Conservation (phyloP, 805 yeast species). For the Metschnikowia lunata region DNA sequence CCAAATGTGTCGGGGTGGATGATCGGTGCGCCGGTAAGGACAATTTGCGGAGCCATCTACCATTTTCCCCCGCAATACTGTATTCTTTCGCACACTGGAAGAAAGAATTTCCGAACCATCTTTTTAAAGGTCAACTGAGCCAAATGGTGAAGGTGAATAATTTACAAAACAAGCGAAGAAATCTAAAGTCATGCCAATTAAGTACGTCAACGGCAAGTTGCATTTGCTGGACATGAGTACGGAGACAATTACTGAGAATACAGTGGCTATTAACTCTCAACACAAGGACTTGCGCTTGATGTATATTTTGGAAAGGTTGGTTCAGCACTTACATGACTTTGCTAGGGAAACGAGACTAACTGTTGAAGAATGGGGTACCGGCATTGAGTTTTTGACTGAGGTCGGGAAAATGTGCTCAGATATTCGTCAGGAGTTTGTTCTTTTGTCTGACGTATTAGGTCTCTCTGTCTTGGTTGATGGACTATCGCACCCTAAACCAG, state of each 20-base stretch:
- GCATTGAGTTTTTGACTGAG: conserved; percentile 18
- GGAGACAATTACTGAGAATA: conserved; percentile 20
- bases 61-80: background rate
- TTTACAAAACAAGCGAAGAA: too few relatives aligned
- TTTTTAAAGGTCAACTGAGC: background rate
- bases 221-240: conserved; percentile 7
- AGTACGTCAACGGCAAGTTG: conserved; percentile 4
- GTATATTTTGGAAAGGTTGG: conserved; percentile 11
- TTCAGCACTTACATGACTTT: conserved; percentile 20
- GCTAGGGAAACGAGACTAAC: conserved; percentile 21
- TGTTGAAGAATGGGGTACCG: conserved; percentile 20
- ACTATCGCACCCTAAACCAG: conserved; percentile 21
- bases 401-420: conserved; percentile 19
- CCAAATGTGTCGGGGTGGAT: too few relatives aligned
- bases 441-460: conserved; percentile 19
- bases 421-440: conserved; percentile 20
- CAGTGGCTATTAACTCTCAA: conserved; percentile 17
- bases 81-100: conserved; percentile 1
- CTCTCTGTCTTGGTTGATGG: conserved; percentile 20
- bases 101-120: background rate
- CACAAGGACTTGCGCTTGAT: conserved; percentile 4
- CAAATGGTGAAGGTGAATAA: background rate
- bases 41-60: too few relatives aligned
- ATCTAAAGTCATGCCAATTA: background rate
- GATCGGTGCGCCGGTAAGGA: too few relatives aligned